Evolutionary conservation across 805 yeast species (phyloP), one percentile per base, ranked within the genome.

Genomic region (Candida orba): DNA sequence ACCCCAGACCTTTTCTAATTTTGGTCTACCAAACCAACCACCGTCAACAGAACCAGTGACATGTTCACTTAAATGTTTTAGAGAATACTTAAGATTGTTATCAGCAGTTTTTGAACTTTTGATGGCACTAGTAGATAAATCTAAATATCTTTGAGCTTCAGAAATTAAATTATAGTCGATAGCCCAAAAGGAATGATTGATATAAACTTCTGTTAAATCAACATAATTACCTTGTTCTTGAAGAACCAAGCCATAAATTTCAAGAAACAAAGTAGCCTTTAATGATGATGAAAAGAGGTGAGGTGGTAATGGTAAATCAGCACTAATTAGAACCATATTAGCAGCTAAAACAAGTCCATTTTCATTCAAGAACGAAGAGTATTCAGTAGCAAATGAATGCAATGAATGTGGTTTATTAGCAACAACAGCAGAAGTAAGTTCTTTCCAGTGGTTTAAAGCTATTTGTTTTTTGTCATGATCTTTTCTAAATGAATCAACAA

Each of bases 1-100:
- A 10, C 93, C 91, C 95, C 95, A 87, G 42, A 88, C 81, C 57
- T 78, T 83, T 52, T 89, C 95, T 41, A 87, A 68, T 52, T 77
- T 80, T 22, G 83, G 84, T 54, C 81, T 79, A 13, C 86, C 82
- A 50, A 89, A 75, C 97, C 96, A 90, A 5, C 89, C 73, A 27
- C 76, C 73, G 36, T 73, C 76, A 20, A 66, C 54, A 23, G 75
- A 71, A 10, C 72, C 76, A 7, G 76, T 67, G 22, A 78, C 54
- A 51, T 80, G 70, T 45, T 69, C 70, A 33, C 67, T 58, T 48
- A 79, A 60, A 8, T 60, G 62, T 15, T 65, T 66, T 27, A 72
- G 54, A 3, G 63, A 60, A 20, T 60, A 46, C 5, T 61, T 53
- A 33, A 67, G 52, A 6, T 58, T 60, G 7, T 69, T 55, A 34